Evolutionary conservation across 2,329 filamentous ascomycete genomes (phyloP), one percentile per base, ranked within the genome.

Genomic region (Pseudogymnoascus sp.): DNA sequence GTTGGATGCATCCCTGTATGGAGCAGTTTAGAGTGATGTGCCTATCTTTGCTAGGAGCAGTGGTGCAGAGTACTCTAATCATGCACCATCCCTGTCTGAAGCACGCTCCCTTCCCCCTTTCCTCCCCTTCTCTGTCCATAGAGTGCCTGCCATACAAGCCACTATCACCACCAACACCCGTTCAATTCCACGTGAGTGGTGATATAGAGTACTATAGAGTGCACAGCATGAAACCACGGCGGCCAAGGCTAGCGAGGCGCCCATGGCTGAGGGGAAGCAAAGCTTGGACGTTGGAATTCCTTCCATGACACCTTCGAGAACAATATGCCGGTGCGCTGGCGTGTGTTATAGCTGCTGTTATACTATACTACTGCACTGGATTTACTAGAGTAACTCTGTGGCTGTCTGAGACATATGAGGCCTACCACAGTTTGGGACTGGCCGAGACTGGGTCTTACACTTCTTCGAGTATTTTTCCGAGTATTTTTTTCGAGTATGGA

Each of bases 251-350:
- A 52, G 6, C 4, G 23, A 52, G n/a, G 45, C 45, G 45, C n/a
- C 26, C 7, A 31, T 52, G 26, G 45, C 23, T 52, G 45, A 31
- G 10, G n/a, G 7, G 45, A 14, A 10, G 4, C 6, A 52, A 52
- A 52, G 45, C 45, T 52, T 52, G 45, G 45, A 31, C 45, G 26
- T 19, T n/a, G 16, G 26, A 4, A 29, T 52, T 52, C 45, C 45
- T 52, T 52, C 45, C 45, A 52, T 52, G 45, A 31, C 45, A 52
- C 45, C 45, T 52, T 52, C 45, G 45, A 52, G 45, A 52, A 52
- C 45, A 52, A 52, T 52, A 31, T 52, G 45, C 45, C 26, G 23
- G 45, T n/a, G 14, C 23, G 8, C 29, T 6, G 43, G 21, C 14
- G 14, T 29, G 26, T 49, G 26, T 7, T 49, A 29, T 49, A 29